Evolutionary conservation across 2,329 filamentous ascomycete genomes (phyloP).

Genomic region (Clonostachys sp.): DNA sequence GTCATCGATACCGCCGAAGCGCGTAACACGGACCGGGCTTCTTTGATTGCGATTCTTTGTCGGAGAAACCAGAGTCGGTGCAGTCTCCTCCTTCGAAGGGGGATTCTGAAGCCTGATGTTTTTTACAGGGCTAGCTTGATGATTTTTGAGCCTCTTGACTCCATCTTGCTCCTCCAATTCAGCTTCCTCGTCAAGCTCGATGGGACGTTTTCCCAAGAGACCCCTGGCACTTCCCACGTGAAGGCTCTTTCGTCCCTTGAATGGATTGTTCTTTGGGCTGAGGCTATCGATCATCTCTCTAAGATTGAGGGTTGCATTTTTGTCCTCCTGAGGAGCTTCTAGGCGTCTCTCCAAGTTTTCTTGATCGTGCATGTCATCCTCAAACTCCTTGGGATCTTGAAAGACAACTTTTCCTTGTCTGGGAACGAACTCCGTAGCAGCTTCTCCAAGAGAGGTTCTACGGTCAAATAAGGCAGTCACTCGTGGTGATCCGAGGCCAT

Average conservation of each 20-base stretch:
- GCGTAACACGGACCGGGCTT: constrained; percentile 52
- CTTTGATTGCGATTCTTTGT: constrained; percentile 33
- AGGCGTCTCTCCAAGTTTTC: constrained; percentile 50
- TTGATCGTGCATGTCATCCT: constrained; percentile 61
- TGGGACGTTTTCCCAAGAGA: constrained; percentile 68
- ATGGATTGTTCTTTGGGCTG: constrained; percentile 66
- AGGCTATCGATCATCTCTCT: constrained; percentile 75
- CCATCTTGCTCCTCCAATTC: constrained; percentile 55
- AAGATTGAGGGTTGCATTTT: constrained; percentile 61
- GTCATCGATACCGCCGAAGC: constrained; percentile 49
- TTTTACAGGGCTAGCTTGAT: constrained; percentile 73
- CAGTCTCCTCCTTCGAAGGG: constrained; percentile 58
- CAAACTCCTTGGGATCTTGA: constrained; percentile 58
- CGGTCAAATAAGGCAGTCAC: constrained; percentile 68
- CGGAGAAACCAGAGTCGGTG: constrained; percentile 41
- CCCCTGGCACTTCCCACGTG: constrained; percentile 71
- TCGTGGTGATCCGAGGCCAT: constrained; percentile 71
- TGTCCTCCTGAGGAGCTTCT: constrained; percentile 38
- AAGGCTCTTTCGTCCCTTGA: constrained; percentile 70
- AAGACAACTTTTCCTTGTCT: constrained; percentile 52
- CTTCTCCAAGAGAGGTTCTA: constrained; percentile 66
- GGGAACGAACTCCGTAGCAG: constrained; percentile 59
- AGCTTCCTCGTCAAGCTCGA: constrained; percentile 64
- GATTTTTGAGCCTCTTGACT: constrained; percentile 67
- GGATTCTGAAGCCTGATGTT: constrained; percentile 66